Conservation (phyloP, 2,329 filamentous ascomycete genomes). For the Colletotrichum musicola region DNA sequence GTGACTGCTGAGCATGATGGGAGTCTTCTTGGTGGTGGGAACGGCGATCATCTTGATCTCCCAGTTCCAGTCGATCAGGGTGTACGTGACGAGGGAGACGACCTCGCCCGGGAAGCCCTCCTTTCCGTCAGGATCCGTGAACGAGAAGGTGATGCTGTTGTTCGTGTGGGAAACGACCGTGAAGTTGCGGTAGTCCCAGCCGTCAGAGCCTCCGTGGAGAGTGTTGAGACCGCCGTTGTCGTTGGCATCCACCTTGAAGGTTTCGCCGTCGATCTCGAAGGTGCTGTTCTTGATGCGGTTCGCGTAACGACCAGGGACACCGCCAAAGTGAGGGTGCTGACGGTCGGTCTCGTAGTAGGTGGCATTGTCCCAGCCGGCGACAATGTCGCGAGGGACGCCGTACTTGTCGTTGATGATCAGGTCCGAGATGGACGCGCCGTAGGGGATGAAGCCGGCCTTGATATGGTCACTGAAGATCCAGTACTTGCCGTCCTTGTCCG, state of each 20-base stretch:
- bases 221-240: slow-evolving; percentile 74
- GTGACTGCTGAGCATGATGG: slow-evolving; percentile 83
- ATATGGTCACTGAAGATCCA: slow-evolving; percentile 77
- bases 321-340: slow-evolving; percentile 78
- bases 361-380: slow-evolving; percentile 82
- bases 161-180: slow-evolving; percentile 77
- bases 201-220: slow-evolving; percentile 77
- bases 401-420: slow-evolving; percentile 77
- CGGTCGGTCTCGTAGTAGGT: slow-evolving; percentile 74
- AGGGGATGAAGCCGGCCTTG: slow-evolving; percentile 77
- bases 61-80: slow-evolving; percentile 75
- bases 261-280: slow-evolving; percentile 74
- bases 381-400: slow-evolving; percentile 77
- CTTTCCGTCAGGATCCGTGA: slow-evolving; percentile 79
- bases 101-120: slow-evolving; percentile 86
- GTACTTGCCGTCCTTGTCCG: slow-evolving; percentile 76
- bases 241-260: slow-evolving; percentile 72
- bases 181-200: slow-evolving; percentile 85
- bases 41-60: slow-evolving; percentile 79
- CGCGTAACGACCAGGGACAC: slow-evolving; percentile 81
- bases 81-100: slow-evolving; percentile 80
- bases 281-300: slow-evolving; percentile 85
- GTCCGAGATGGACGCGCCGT: slow-evolving; percentile 80
- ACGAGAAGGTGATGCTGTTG: slow-evolving; percentile 79
- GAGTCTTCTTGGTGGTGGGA: slow-evolving; percentile 79